Conservation (phyloP, 2,329 filamentous ascomycete species). For the Aspergillus piperis region DNA sequence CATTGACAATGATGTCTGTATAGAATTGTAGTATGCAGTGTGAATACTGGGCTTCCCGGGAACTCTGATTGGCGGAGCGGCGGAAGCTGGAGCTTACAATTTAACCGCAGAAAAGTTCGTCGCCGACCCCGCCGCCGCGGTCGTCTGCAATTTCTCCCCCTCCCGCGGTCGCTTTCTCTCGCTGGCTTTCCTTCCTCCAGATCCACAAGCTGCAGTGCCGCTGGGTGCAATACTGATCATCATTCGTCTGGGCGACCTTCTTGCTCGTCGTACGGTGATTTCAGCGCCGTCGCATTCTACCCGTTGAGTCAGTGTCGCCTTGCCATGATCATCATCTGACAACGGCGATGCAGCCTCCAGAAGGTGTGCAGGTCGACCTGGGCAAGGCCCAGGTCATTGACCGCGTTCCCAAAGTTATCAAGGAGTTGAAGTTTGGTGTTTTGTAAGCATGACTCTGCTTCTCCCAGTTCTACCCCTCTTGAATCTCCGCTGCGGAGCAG, state of each 20-base stretch:
- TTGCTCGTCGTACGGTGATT: neutral
- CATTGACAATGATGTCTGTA: neutral
- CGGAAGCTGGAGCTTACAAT: slow-evolving; percentile 15
- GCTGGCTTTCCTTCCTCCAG: slow-evolving; percentile 1
- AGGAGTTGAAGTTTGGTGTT: slow-evolving; percentile 90
- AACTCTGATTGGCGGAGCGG: slow-evolving; percentile 23
- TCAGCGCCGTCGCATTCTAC: slow-evolving; percentile 12
- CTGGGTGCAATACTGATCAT: neutral
- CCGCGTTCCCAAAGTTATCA: slow-evolving; percentile 85
- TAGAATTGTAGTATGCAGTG: neutral
- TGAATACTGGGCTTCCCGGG: neutral
- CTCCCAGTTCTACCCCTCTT: neutral
- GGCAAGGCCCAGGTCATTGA: slow-evolving; percentile 87
- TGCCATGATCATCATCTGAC: slow-evolving; percentile 43
- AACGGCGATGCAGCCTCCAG: slow-evolving; percentile 43
- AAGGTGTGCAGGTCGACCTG: slow-evolving; percentile 50
- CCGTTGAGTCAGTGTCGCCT: slow-evolving; percentile 28
- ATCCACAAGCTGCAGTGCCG: neutral
- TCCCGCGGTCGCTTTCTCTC: slow-evolving; percentile 8
- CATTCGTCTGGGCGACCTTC: neutral
- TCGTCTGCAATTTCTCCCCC: slow-evolving; percentile 22
- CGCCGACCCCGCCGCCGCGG: slow-evolving; percentile 28
- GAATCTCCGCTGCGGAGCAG: slow-evolving; percentile 1
- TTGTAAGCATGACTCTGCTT: slow-evolving; percentile 58
- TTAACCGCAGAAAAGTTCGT: slow-evolving; percentile 28